Evolutionary conservation across 768 basidiomycete species (phyloP), one percentile per base, ranked within the genome.

Genomic region (Serendipita sp.): DNA sequence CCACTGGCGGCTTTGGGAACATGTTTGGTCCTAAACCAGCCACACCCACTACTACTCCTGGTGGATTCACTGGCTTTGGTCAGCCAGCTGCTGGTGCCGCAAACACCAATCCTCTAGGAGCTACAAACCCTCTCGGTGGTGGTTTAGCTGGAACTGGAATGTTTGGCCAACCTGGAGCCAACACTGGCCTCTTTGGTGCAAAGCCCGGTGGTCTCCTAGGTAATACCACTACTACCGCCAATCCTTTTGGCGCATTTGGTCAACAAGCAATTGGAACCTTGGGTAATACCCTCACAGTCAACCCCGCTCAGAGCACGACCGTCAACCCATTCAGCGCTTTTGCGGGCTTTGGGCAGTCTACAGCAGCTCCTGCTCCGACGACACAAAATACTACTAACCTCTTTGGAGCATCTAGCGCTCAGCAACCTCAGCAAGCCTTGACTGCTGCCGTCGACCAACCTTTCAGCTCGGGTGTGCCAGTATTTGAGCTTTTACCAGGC

Each of bases 371-470:
- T 31, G 53, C 53, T 11, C 22, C 22, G 11, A 50, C 20, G 7
- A 33, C 53, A 24, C 3, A 3, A 31, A 28, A 13, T 11, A 28
- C 53, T 22, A 68, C 62, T 64, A 72, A 64, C 38, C 70, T 64
- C 51, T 72, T 81, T 28, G 76, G 75, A 51, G 71, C 75, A 11
- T 79, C 79, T 33, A 68, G 72, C 0, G 70, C 70, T 48, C 72
- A 74, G 61, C 80, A 74, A 33, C 74, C 76, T 43, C 81, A 82
- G 72, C 82, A 82, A 41, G 72, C 78, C 0, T 75, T 95, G 61
- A 87, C 85, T 7, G 88, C 91, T 1, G 93, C 93, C 20, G 90
- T 97, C 69, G 85, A 88, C 28, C 88, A 94, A 71, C 89, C 89
- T 5, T 84, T 91, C 65, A 81, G 80, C 33, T 76, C 81, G 58